These are phyloP conservation scores for Colletotrichum horii DNA, from an alignment of 2,329 filamentous ascomycete genomes.

Conservation along the genomic window DNA sequence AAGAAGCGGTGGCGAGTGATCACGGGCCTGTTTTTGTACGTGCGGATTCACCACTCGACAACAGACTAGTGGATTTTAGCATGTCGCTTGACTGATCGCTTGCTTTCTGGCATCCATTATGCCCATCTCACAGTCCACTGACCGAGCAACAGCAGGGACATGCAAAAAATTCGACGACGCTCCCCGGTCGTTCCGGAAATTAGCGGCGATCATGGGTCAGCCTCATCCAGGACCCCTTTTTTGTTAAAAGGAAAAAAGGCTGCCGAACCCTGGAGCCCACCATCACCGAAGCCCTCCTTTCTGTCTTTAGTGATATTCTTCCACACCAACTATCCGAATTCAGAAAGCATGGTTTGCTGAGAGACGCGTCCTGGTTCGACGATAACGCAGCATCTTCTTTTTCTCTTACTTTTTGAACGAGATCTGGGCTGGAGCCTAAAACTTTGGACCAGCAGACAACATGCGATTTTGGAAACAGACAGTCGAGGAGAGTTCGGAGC, in stretches of 20 bases:
- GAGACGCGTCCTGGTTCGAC: background rate
- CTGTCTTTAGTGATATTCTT: background rate
- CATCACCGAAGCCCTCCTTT: background rate
- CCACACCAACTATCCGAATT: background rate
- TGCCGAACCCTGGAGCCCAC: background rate
- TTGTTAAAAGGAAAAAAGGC: background rate
- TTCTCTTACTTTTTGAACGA: background rate
- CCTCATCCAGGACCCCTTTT: slow-evolving; percentile 1
- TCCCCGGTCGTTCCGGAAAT: slow-evolving; percentile 11
- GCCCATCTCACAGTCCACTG: background rate
- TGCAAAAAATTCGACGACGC: background rate
- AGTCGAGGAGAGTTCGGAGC: background rate
- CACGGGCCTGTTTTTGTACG: background rate
- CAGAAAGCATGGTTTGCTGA: background rate
- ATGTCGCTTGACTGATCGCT: background rate
- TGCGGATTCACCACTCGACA: background rate
- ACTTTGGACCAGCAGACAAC: background rate
- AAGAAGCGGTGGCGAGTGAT: background rate
- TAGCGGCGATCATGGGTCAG: slow-evolving; percentile 8
- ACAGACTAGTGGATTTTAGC: background rate
- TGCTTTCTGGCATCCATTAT: background rate
- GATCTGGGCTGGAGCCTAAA: background rate
- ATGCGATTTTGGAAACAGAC: background rate
- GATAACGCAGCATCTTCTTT: background rate
- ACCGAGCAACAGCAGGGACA: background rate